phyloP scores from a whole-genome alignment of 352 stramenopile species.

The Phytophthora colocasiae region DNA sequence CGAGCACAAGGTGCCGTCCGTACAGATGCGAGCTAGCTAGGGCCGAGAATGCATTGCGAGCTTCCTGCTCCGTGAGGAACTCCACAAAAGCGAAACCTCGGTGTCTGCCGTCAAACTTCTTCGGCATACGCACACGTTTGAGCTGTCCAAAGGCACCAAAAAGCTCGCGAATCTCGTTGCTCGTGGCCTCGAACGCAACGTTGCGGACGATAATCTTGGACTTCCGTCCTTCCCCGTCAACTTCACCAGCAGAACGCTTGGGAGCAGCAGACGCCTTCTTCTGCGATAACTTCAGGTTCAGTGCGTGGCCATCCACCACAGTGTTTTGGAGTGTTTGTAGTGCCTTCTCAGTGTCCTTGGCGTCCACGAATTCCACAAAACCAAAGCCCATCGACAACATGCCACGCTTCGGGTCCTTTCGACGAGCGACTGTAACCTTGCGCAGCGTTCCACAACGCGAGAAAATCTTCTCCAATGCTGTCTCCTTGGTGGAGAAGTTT shows the following conservation, averaged over 20 bases:
- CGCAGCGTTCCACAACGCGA: constrained; percentile 74
- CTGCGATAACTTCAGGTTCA: constrained; percentile 95
- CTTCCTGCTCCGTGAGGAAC: constrained; percentile 97
- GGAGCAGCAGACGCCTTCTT: constrained; percentile 70
- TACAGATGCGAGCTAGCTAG: constrained; percentile 98
- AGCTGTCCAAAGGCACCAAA: constrained; percentile 98
- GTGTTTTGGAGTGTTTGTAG: constrained; percentile 78
- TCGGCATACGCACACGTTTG: constrained; percentile 97
- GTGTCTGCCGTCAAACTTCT: constrained; percentile 98
- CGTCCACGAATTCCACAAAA: constrained; percentile 98
- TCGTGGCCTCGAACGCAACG: constrained; percentile 98
- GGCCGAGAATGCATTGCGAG: constrained; percentile 90
- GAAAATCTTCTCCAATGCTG: constrained; percentile 80
- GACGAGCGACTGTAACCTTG: constrained; percentile 88
- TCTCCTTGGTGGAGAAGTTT: constrained; percentile 97
- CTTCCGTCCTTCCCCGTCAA: constrained; percentile 42
- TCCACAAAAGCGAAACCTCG: constrained; percentile 99
- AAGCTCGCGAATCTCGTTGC: constrained; percentile 96
- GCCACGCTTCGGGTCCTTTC: constrained; percentile 82
- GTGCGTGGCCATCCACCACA: constrained; percentile 94
- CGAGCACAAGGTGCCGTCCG: constrained; percentile 98
- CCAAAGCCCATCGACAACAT: constrained; percentile 98
- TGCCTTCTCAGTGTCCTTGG: constrained; percentile 88
- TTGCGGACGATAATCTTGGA: constrained; percentile 99
- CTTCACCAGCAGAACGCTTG: constrained; percentile 50